Conservation (phyloP, 306 rosid genomes). For the Nissolia schottii region DNA sequence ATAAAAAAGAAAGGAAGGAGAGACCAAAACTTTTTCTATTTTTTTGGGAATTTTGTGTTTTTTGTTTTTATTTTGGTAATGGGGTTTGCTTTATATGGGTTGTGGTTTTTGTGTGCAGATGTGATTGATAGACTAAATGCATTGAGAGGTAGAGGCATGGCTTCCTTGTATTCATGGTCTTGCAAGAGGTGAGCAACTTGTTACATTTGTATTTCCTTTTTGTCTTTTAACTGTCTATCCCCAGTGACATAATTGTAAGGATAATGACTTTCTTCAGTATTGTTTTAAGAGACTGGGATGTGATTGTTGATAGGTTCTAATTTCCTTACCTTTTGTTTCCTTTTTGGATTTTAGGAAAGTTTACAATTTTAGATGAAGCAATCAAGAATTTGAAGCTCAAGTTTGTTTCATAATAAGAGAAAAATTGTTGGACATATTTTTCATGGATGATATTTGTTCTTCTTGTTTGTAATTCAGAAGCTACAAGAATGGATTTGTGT, state of each 20-base stretch:
- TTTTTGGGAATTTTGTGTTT: neutral
- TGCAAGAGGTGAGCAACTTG: conserved; percentile 70
- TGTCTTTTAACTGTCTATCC: neutral
- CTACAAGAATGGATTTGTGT: conserved; percentile 90
- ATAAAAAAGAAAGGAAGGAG: neutral
- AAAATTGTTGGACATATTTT: neutral
- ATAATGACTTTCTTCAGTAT: neutral
- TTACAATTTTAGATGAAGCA: neutral
- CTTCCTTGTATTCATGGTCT: conserved; percentile 93
- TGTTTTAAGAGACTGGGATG: neutral
- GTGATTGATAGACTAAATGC: conserved; percentile 75
- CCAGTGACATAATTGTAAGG: neutral
- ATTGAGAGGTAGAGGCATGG: conserved; percentile 93
- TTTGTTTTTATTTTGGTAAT: neutral
- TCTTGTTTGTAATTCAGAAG: conserved; percentile 59
- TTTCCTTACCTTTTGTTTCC: neutral
- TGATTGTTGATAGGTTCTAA: neutral
- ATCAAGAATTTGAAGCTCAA: neutral
- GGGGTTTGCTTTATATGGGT: neutral
- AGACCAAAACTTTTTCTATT: neutral
- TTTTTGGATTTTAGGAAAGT: neutral
- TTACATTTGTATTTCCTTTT: neutral
- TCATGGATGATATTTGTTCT: neutral
- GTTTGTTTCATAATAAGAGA: neutral
- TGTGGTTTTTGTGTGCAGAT: conserved; percentile 49